Evolutionary conservation across 2,329 filamentous ascomycete genomes (phyloP), one percentile per base, ranked within the genome.

Genomic region (Myriosclerotinia duriaeana): DNA sequence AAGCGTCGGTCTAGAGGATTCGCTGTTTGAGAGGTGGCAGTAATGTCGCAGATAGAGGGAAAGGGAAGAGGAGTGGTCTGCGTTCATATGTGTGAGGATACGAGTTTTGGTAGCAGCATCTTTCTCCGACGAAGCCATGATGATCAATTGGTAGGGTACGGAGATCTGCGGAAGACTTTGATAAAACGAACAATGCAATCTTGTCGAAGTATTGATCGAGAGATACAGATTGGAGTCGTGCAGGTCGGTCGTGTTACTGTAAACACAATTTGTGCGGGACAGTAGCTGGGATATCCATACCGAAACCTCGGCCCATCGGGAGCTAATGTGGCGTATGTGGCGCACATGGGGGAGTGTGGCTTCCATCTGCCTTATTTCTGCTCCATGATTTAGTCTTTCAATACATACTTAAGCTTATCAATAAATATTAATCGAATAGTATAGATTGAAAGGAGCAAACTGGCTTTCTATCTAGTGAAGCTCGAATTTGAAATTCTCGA

Each of bases 51-150:
- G 85, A 78, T 93, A 96, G 75, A 89, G 84, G 66, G 85, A 80
- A 60, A 97, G 86, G 67, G 92, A 91, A 72, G 86, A 84, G 62
- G 83, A 80, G 79, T 97, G 94, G 78, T 94, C 90, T 53, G 81
- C 81, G 80, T 97, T 97, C 91, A 97, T 95, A 81, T 97, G 93
- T 44, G 82, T 82, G 75, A 94, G 85, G 77, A 92, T 88, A 67
- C 88, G 86, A 67, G 81, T 73, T 74, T 87, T 87, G 67, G 81
- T 78, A 0, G 80, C 81, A 50, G 78, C 79, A 64, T 84, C 81
- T 71, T 73, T 74, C 36, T 70, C 38, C 42, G 44, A 60, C 38
- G 64, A 53, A 66, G 59, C 65, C 69, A 26, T 70, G 64, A 60
- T 63, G 30, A 22, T 48, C 20, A 17, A 20, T 34, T 60, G 26